Evolutionary conservation across 108 stramenopile species (phyloP).

Genomic region (Conticribra guillardii): DNA sequence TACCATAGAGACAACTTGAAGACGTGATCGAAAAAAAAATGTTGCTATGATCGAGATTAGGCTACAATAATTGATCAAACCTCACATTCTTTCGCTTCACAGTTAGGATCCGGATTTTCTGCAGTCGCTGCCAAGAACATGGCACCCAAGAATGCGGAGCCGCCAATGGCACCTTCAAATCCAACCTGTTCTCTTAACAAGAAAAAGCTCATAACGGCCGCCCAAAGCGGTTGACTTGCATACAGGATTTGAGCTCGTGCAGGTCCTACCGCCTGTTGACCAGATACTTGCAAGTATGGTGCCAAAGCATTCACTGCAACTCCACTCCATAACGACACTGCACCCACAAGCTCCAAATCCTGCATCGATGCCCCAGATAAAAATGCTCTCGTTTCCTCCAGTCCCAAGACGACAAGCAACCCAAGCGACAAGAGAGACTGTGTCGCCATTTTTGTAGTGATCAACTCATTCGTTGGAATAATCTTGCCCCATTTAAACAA

Average conservation of each 20-base stretch:
- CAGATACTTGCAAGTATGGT: conserved; percentile 78
- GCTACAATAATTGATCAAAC: too few relatives aligned
- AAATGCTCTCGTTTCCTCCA: conserved; percentile 25
- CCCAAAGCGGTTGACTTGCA: conserved; percentile 85
- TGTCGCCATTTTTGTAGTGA: conserved; percentile 72
- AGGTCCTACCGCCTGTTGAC: conserved; percentile 76
- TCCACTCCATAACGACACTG: conserved; percentile 67
- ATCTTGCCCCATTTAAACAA: conserved; percentile 72
- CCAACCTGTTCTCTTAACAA: conserved; percentile 67
- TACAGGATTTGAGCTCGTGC: conserved; percentile 75
- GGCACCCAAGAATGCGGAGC: conserved; percentile 60
- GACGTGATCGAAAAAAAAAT: too few relatives aligned
- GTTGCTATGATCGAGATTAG: too few relatives aligned
- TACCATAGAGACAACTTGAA: too few relatives aligned
- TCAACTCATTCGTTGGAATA: conserved; percentile 58
- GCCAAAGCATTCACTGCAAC: conserved; percentile 78
- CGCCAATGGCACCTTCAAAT: conserved; percentile 62
- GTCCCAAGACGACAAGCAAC: conserved; percentile 36
- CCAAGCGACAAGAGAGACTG: conserved; percentile 64
- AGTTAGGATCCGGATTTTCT: conserved; percentile 57
- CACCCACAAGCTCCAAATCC: conserved; percentile 37
- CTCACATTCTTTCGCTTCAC: conserved; percentile 50
- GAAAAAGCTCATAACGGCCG: conserved; percentile 64
- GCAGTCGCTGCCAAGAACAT: conserved; percentile 76
- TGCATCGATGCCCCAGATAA: conserved; percentile 19